A percentile compares a stretch with the other conserved stretches of the same genome.
These are phyloP conservation scores for Aspergillus persii DNA, from an alignment of 2,329 filamentous ascomycete species.

Conservation along the genomic window DNA sequence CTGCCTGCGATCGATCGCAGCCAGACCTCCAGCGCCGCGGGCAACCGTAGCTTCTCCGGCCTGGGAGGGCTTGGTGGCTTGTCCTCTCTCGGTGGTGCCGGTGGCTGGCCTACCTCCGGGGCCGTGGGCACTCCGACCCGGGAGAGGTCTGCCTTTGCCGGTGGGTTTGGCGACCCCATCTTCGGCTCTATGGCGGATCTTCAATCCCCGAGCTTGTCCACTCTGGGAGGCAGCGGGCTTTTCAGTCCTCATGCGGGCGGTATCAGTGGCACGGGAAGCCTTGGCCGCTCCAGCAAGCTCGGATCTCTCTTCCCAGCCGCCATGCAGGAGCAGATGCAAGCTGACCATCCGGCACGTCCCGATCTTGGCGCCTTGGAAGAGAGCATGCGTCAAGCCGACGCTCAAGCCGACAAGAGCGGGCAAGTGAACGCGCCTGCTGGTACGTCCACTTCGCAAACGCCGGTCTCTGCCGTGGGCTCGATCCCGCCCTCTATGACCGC, in stretches of 20 bases:
- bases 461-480: constrained; percentile 36
- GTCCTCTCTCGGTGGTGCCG: constrained; percentile 51
- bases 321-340: constrained; percentile 89
- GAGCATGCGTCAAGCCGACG: constrained; percentile 49
- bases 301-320: constrained; percentile 82
- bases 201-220: constrained; percentile 51
- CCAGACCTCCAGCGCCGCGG: constrained; percentile 84
- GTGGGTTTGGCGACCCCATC: constrained; percentile 58
- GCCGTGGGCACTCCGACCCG: constrained; percentile 71
- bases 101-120: constrained; percentile 56
- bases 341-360: constrained; percentile 55
- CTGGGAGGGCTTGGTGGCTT: constrained; percentile 54
- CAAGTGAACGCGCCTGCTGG: constrained; percentile 29
- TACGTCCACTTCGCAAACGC: constrained; percentile 35
- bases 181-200: constrained; percentile 76
- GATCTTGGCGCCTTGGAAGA: constrained; percentile 59
- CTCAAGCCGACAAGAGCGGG: constrained; percentile 28
- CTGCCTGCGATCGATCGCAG: constrained; percentile 76
- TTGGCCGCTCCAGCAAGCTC: constrained; percentile 76
- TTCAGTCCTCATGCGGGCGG: constrained; percentile 59
- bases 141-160: constrained; percentile 52
- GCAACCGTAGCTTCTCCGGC: constrained; percentile 65
- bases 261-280: constrained; percentile 60
- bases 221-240: constrained; percentile 47
- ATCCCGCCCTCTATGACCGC: constrained; percentile 30